These are phyloP conservation scores for Boletus fagicola DNA, from an alignment of 768 basidiomycete species.

Conservation along the genomic window DNA sequence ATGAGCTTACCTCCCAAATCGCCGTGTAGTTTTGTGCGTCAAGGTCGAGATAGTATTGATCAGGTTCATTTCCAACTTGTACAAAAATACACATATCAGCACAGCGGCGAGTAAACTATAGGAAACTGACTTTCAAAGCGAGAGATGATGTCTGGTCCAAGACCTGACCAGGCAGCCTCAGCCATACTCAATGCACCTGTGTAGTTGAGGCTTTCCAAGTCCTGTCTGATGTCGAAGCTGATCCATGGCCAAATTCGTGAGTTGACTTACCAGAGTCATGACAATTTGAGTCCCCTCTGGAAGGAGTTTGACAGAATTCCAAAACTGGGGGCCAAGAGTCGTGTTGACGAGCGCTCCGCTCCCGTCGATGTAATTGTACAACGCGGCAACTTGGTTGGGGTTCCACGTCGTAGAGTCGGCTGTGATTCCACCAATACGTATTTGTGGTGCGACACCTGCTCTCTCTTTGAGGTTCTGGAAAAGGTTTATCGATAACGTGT, in stretches of 20 bases:
- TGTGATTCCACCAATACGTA: constrained; percentile 54
- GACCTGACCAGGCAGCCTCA: constrained; percentile 38
- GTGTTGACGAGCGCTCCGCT: constrained; percentile 47
- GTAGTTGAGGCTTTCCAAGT: constrained; percentile 44
- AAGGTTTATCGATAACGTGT: constrained; percentile 42
- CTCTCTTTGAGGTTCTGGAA: constrained; percentile 46
- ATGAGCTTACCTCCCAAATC: constrained; percentile 42
- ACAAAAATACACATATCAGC: not conserved
- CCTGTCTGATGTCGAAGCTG: constrained; percentile 28
- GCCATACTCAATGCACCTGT: constrained; percentile 44
- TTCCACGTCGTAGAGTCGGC: constrained; percentile 54
- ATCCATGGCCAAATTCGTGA: not conserved
- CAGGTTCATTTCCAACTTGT: constrained; percentile 53
- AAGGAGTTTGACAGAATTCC: constrained; percentile 43
- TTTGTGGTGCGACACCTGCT: constrained; percentile 44
- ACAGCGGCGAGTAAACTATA: not conserved
- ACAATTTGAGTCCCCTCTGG: constrained; percentile 48
- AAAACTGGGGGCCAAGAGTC: constrained; percentile 50
- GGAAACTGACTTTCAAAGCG: constrained; percentile 44
- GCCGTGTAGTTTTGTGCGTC: constrained; percentile 44
- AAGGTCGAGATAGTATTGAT: constrained; percentile 43
- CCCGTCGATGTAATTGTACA: constrained; percentile 43
- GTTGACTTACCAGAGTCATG: constrained; percentile 41
- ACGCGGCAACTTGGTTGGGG: constrained; percentile 32
- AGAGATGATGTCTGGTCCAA: constrained; percentile 37